Evolutionary conservation across 2,329 filamentous ascomycete genomes (phyloP).

Genomic region (Arthrobotrys pseudoclavata): DNA sequence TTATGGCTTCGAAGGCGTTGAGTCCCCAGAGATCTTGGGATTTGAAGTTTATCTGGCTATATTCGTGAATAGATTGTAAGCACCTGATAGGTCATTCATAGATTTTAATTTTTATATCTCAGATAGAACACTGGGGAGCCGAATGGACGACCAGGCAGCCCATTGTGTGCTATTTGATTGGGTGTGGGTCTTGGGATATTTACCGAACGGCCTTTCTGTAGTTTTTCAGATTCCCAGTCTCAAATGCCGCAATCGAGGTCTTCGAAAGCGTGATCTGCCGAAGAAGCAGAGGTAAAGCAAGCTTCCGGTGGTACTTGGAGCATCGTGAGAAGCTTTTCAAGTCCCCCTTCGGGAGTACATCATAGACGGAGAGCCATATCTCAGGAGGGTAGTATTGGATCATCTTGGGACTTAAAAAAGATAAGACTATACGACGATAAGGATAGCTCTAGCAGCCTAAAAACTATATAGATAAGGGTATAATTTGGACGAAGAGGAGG

Average conservation of each 20-base stretch:
- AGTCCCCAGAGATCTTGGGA: conserved; percentile 21
- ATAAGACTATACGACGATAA: not conserved
- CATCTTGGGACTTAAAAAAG: not conserved
- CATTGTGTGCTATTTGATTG: conserved; percentile 9
- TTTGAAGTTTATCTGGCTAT: conserved; percentile 22
- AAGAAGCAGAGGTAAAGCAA: conserved; percentile 18
- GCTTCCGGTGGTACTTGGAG: conserved; percentile 19
- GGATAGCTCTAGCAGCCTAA: not conserved
- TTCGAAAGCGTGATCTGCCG: conserved; percentile 26
- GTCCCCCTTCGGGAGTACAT: conserved; percentile 14
- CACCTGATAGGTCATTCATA: not conserved
- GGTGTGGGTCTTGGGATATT: conserved; percentile 14
- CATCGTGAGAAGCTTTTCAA: conserved; percentile 22
- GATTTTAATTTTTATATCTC: not conserved
- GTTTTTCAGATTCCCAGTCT: conserved; percentile 12
- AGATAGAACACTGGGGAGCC: not conserved
- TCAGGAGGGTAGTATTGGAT: conserved; percentile 15
- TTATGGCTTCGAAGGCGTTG: conserved; percentile 19
- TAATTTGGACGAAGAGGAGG: not conserved
- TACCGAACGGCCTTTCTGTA: conserved; percentile 28
- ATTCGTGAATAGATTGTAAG: not conserved
- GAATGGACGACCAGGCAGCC: not conserved
- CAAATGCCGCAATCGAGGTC: conserved; percentile 22
- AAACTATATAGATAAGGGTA: not conserved
- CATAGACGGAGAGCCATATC: conserved; percentile 20